Conservation (phyloP, 306 rosid genomes). For the Vachellia collinsii region DNA sequence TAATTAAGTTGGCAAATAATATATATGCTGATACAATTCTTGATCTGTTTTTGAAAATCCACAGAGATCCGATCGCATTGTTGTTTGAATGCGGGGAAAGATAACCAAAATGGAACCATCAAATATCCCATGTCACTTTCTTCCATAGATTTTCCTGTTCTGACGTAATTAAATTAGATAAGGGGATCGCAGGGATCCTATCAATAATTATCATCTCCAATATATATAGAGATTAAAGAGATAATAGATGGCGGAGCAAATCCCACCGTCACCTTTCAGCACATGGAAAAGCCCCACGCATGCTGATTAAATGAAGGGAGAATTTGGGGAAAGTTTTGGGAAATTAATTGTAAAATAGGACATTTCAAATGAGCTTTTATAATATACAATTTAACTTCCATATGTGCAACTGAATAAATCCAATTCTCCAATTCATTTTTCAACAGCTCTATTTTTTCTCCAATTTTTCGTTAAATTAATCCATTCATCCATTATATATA, state of each 20-base stretch:
- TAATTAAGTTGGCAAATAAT: not conserved
- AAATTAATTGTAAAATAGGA: too few species aligned
- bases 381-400: too few species aligned
- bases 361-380: too few species aligned
- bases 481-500: not conserved
- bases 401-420: too few species aligned
- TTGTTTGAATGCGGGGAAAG: not conserved
- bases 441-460: too few species aligned
- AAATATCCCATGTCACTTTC: constrained; percentile 40
- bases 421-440: too few species aligned
- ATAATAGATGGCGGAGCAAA: not conserved
- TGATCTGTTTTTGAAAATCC: not conserved
- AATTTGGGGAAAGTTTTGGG: too few species aligned
- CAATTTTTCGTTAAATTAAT: too few species aligned
- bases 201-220: too few species aligned
- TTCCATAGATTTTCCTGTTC: constrained; percentile 24
- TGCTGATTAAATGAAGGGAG: not conserved
- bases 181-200: not conserved
- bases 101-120: constrained; percentile 16
- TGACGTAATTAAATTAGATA: not conserved
- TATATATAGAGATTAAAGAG: too few species aligned
- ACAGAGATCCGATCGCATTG: not conserved
- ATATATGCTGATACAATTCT: not conserved
- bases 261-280: not conserved
- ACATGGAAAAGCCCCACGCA: not conserved